Evolutionary conservation across 2,329 filamentous ascomycete species (phyloP).

Genomic region (Mariannaea sp.): DNA sequence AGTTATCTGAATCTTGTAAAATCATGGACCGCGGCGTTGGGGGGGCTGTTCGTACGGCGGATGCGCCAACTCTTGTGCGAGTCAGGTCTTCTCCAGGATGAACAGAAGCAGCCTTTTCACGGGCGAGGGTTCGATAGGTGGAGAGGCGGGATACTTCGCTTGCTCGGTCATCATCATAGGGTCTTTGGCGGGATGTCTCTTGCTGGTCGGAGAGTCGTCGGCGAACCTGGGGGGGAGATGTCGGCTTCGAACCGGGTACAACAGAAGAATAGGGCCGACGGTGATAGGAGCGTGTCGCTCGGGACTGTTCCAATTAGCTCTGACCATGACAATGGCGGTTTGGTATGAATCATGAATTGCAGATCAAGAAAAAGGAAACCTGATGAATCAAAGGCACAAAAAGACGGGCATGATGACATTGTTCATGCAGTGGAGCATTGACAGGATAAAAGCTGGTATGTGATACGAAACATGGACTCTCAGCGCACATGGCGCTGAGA

Average conservation of each 20-base stretch:
- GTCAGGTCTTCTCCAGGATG: conserved; percentile 46
- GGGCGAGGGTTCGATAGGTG: conserved; percentile 48
- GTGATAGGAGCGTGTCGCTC: conserved; percentile 52
- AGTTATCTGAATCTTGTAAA: conserved; percentile 50
- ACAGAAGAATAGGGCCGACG: conserved; percentile 60
- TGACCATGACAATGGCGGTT: conserved; percentile 7
- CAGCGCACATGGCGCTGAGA: conserved; percentile 19
- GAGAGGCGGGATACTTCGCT: conserved; percentile 49
- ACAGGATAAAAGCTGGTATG: background rate
- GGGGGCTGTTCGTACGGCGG: conserved; percentile 49
- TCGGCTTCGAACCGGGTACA: conserved; percentile 52
- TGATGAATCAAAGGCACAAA: background rate
- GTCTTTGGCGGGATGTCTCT: conserved; percentile 48
- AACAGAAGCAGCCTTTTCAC: conserved; percentile 50
- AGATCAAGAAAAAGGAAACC: background rate
- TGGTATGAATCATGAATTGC: conserved; percentile 1
- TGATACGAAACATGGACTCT: conserved; percentile 13
- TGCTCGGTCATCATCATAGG: conserved; percentile 51
- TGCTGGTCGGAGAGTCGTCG: conserved; percentile 64
- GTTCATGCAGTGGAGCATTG: conserved; percentile 6
- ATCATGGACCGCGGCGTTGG: conserved; percentile 55
- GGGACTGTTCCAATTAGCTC: conserved; percentile 48
- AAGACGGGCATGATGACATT: conserved; percentile 1
- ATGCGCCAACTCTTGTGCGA: conserved; percentile 41
- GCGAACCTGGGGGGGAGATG: conserved; percentile 55